Evolutionary conservation across 2,329 filamentous ascomycete species (phyloP), one percentile per base, ranked within the genome.

Genomic region (Colletotrichum tamarilloi): DNA sequence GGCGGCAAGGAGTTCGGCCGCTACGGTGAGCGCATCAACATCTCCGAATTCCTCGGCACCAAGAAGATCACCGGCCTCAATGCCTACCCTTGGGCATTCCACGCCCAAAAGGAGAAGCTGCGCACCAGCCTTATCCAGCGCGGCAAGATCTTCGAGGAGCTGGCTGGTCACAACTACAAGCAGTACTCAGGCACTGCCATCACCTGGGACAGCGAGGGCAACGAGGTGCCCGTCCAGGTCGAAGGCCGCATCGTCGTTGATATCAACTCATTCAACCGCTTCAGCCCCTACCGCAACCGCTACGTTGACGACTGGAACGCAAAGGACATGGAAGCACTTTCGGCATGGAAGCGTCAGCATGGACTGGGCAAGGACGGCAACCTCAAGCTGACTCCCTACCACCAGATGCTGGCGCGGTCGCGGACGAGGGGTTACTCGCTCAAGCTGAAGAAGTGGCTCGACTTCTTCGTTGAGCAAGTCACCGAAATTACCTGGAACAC

Each of bases 121-220:
- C 79, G 75, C 19, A 75, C 76, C 0, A 55, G 77, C 9, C 80
- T 88, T 12, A 75, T 81, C 2, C 80, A 81, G 59, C 82, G 87
- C 4, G 87, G 87, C 1, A 79, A 81, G 59, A 77, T 81, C 19
- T 88, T 88, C 53, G 85, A 87, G 78, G 76, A 77, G 9, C 82
- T 87, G 1, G 82, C 83, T 0, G 86, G 86, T 2, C 85, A 84
- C 72, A 82, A 86, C 72, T 88, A 86, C 79, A 87, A 86, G 78
- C 78, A 83, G 38, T 88, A 87, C 75, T 81, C 78, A 8, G 82
- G 84, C 22, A 79, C 78, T 28, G 84, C 83, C 5, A 79, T 83
- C 67, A 80, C 78, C 9, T 82, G 81, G 80, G 77, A 82, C 53
- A 73, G 77, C 28, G 77, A 82, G 56, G 77, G 78, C 59, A 80